Conservation (phyloP, 805 yeast species). For the Candida chilensis region DNA sequence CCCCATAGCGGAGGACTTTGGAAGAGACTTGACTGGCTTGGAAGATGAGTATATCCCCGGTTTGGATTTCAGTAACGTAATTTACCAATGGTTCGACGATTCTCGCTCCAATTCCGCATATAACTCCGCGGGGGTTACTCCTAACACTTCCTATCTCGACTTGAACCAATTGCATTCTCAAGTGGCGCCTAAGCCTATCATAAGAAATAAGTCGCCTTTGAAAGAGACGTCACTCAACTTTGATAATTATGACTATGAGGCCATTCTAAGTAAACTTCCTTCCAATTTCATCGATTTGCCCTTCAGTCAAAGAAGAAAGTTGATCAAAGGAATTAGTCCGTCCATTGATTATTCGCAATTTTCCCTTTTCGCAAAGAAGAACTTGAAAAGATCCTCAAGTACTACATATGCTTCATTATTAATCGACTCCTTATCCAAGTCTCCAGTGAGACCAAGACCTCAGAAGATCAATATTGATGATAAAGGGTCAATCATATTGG, state of each 20-base stretch:
- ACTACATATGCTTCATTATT: conserved; percentile 30
- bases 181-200: conserved; percentile 32
- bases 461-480: conserved; percentile 40
- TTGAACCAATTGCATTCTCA: conserved; percentile 30
- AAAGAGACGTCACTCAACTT: background rate
- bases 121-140: background rate
- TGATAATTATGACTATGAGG: conserved; percentile 18
- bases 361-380: conserved; percentile 26
- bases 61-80: conserved; percentile 41
- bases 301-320: conserved; percentile 29
- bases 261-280: conserved; percentile 26
- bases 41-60: conserved; percentile 77
- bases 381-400: conserved; percentile 14
- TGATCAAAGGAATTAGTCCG: conserved; percentile 19
- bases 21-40: conserved; percentile 29
- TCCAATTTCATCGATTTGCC: conserved; percentile 31
- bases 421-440: conserved; percentile 25
- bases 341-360: conserved; percentile 33
- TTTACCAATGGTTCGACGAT: conserved; percentile 39
- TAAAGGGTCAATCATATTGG: conserved; percentile 59
- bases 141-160: conserved; percentile 21
- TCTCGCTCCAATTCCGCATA: background rate
- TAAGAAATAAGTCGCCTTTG: background rate
- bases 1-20: conserved; percentile 3
- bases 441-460: conserved; percentile 10